Evolutionary conservation across 1,284 basidiomycete species (phyloP).

Genomic region (Trichosporon ovoides): DNA sequence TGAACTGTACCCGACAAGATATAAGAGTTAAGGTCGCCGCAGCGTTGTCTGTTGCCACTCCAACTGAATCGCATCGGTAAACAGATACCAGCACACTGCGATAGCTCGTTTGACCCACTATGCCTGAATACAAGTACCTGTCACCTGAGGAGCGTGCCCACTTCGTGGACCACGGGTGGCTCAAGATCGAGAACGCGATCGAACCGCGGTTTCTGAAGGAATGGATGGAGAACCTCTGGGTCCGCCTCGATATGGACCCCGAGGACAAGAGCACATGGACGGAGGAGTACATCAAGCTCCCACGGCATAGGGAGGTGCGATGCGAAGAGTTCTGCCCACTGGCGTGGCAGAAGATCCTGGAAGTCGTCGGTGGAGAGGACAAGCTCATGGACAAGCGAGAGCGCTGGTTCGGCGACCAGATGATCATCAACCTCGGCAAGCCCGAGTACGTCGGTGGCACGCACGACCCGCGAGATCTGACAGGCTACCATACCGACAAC

Average conservation of each 20-base stretch:
- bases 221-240: conserved; percentile 35
- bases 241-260: conserved; percentile 33
- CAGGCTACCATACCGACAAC: conserved; percentile 34
- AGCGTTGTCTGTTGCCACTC: not conserved
- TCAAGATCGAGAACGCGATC: conserved; percentile 31
- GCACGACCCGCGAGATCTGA: conserved; percentile 9
- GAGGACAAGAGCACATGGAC: conserved; percentile 40
- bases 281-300: conserved; percentile 32
- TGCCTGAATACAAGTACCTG: conserved; percentile 23
- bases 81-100: too few species aligned
- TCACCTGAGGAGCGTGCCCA: conserved; percentile 23
- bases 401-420: conserved; percentile 34
- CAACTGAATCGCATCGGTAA: not conserved
- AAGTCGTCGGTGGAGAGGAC: conserved; percentile 35
- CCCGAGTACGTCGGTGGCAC: conserved; percentile 15
- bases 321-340: conserved; percentile 28
- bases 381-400: conserved; percentile 30
- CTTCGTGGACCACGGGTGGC: conserved; percentile 39
- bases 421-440: conserved; percentile 34
- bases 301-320: conserved; percentile 29
- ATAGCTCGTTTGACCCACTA: not conserved
- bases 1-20: not conserved
- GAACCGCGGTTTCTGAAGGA: conserved; percentile 22
- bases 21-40: not conserved
- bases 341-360: conserved; percentile 33